A percentile compares a stretch with the other conserved stretches of the same genome.
Evolutionary conservation across 768 basidiomycete species (phyloP).

Genomic region (Epithele typhae): DNA sequence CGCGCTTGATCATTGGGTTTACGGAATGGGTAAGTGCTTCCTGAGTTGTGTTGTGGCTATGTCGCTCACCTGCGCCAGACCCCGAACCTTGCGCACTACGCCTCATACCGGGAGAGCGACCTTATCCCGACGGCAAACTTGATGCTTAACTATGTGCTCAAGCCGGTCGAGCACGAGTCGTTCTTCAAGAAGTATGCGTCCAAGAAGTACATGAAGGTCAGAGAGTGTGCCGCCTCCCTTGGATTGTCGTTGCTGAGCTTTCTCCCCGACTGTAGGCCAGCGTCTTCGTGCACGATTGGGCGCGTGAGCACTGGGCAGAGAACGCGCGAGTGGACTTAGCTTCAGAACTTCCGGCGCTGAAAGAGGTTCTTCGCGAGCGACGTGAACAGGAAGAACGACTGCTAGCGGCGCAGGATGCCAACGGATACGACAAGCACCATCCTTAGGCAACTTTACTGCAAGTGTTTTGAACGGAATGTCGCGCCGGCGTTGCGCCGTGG

Average conservation of each 20-base stretch:
- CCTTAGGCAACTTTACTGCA: no score
- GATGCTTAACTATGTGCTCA: slow-evolving; percentile 85
- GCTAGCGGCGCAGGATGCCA: slow-evolving; percentile 1
- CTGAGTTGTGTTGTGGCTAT: no score
- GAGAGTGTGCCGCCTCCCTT: no score
- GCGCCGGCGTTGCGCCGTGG: background rate
- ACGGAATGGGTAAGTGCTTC: slow-evolving; percentile 76
- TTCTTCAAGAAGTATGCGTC: slow-evolving; percentile 88
- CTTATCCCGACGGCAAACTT: slow-evolving; percentile 77
- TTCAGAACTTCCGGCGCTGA: slow-evolving; percentile 55
- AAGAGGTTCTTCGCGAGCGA: slow-evolving; percentile 46
- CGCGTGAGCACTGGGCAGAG: slow-evolving; percentile 68
- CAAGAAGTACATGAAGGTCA: slow-evolving; percentile 80
- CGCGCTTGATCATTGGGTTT: slow-evolving; percentile 70
- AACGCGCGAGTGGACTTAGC: slow-evolving; percentile 52
- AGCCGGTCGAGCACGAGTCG: slow-evolving; percentile 65
- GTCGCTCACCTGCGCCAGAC: slow-evolving; percentile 41
- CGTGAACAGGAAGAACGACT: slow-evolving; percentile 15
- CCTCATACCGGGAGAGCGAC: slow-evolving; percentile 76
- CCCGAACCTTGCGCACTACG: slow-evolving; percentile 83
- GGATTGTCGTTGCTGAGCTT: no score
- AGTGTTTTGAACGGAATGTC: background rate
- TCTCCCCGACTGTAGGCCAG: slow-evolving; percentile 72
- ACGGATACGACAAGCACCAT: no score
- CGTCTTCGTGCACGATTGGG: slow-evolving; percentile 83